Evolutionary conservation across 2,329 filamentous ascomycete species (phyloP).

Genomic region (Trichoderma polysporum): DNA sequence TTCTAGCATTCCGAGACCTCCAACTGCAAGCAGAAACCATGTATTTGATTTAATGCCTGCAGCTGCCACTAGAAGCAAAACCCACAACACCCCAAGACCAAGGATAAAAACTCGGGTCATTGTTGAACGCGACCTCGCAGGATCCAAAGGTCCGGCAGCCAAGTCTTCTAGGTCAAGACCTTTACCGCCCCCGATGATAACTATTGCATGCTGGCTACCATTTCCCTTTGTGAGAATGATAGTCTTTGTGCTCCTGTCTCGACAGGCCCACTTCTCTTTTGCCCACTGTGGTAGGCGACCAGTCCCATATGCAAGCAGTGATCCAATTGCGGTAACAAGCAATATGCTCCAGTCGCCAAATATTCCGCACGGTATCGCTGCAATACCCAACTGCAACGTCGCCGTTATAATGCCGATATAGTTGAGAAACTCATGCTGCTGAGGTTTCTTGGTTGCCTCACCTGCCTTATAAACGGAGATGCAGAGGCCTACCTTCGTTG

Average conservation of each 20-base stretch:
- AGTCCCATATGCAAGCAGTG: not conserved
- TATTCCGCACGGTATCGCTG: not conserved
- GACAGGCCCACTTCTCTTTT: not conserved
- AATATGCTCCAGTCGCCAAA: not conserved
- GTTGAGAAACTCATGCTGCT: too few species aligned
- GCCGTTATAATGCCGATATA: too few species aligned
- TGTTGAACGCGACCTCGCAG: too few species aligned
- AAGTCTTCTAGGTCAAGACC: not conserved
- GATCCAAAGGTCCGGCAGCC: too few species aligned
- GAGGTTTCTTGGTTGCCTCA: too few species aligned
- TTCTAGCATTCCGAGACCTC: slow-evolving; percentile 2
- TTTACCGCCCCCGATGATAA: not conserved
- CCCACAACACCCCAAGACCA: not conserved
- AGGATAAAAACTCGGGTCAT: not conserved
- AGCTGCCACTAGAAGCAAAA: not conserved
- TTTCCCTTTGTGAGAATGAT: not conserved
- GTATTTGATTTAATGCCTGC: not conserved
- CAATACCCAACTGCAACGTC: not conserved
- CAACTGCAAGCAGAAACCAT: slow-evolving; percentile 11
- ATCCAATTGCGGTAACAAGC: not conserved
- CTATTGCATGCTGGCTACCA: not conserved
- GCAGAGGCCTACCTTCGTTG: too few species aligned
- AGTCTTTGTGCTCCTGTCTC: not conserved
- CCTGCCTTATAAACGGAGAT: too few species aligned
- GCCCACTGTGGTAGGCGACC: not conserved